Evolutionary conservation across 2,329 filamentous ascomycete species (phyloP).

Genomic region (Phaeosphaeria sp.): DNA sequence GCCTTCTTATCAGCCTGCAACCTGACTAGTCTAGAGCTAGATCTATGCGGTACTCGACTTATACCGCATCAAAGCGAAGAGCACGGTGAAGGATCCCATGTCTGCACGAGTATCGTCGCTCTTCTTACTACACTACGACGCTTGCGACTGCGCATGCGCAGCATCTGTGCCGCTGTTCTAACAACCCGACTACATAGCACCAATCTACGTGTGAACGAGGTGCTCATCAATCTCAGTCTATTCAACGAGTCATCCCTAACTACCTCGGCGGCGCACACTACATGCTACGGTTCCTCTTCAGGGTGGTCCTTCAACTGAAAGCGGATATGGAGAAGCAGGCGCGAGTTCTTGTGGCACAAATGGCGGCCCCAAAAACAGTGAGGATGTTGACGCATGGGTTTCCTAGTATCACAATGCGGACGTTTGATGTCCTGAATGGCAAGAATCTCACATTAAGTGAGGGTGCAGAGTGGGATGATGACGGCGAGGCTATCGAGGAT

Average conservation of each 20-base stretch:
- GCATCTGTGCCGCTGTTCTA: conserved; percentile 26
- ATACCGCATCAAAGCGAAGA: conserved; percentile 19
- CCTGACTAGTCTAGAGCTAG: conserved; percentile 19
- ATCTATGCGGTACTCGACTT: conserved; percentile 11
- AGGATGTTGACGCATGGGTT: conserved; percentile 26
- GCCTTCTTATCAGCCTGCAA: conserved; percentile 22
- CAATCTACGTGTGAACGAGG: conserved; percentile 25
- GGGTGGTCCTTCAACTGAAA: conserved; percentile 16
- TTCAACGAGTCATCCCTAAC: conserved; percentile 19
- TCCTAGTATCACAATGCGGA: conserved; percentile 22
- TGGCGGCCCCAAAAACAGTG: conserved; percentile 26
- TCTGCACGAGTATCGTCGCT: conserved; percentile 55
- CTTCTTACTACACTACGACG: conserved; percentile 48
- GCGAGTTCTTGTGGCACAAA: conserved; percentile 24
- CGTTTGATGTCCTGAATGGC: conserved; percentile 28
- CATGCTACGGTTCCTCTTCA: conserved; percentile 15
- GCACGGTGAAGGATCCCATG: conserved; percentile 16
- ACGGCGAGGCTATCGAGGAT: conserved; percentile 27
- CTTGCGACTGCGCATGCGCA: conserved; percentile 27
- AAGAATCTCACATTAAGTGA: conserved; percentile 21
- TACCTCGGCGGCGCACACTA: conserved; percentile 16
- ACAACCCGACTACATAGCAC: conserved; percentile 22
- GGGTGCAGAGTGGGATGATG: conserved; percentile 26
- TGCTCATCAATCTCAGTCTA: conserved; percentile 30
- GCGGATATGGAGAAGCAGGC: conserved; percentile 29